These are phyloP conservation scores for Metschnikowia chrysomelidarum DNA, from an alignment of 805 yeast species.

Conservation along the genomic window DNA sequence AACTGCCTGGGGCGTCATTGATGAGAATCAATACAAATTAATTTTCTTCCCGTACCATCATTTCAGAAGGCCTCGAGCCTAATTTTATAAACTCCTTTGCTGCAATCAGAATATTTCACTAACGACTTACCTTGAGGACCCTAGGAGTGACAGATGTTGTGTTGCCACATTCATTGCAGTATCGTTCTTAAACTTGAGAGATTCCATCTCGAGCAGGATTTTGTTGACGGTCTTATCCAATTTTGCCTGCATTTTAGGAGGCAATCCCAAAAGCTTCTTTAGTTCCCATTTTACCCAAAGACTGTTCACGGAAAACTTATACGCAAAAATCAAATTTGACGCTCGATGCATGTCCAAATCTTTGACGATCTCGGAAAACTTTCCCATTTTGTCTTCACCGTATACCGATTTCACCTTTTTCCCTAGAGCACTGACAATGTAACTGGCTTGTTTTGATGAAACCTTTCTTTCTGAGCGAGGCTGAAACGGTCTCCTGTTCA, in stretches of 20 bases:
- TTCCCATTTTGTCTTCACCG: conserved; percentile 9
- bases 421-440: neutral
- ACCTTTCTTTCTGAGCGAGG: conserved; percentile 1
- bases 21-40: too few species aligned
- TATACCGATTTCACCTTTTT: conserved; percentile 5
- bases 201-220: conserved; percentile 1
- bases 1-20: too few species aligned
- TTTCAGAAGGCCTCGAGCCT: too few species aligned
- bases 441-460: conserved; percentile 15
- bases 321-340: conserved; percentile 29
- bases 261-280: conserved; percentile 26
- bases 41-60: too few species aligned
- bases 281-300: conserved; percentile 34
- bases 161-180: too few species aligned
- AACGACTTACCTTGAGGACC: too few species aligned
- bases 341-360: conserved; percentile 19
- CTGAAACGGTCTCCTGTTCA: conserved; percentile 7
- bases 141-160: too few species aligned
- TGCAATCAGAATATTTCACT: too few species aligned
- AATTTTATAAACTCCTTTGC: too few species aligned
- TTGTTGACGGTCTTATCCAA: conserved; percentile 1
- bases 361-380: conserved; percentile 14
- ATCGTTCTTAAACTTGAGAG: too few species aligned
- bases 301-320: conserved; percentile 24
- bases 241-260: conserved; percentile 2